A percentile compares a stretch with the other conserved stretches of the same genome.
Evolutionary conservation across 768 basidiomycete genomes (phyloP).

Genomic region (Leucocoprinus sp.): DNA sequence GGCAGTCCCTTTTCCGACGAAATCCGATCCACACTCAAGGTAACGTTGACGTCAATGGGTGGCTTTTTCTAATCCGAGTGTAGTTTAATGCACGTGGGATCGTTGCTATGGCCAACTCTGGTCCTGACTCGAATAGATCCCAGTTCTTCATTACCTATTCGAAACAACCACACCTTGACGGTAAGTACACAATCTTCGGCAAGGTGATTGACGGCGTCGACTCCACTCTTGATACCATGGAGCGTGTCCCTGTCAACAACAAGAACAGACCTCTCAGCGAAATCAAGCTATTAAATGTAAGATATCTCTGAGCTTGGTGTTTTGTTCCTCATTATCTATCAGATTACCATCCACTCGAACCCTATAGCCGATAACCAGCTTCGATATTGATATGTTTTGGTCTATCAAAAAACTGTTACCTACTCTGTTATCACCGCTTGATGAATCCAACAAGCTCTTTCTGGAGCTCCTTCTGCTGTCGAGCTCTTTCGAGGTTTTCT

Average conservation of each 20-base stretch:
- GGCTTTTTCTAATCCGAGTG: slow-evolving; percentile 18
- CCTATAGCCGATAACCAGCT: slow-evolving; percentile 80
- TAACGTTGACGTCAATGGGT: slow-evolving; percentile 25
- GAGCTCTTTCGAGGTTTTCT: slow-evolving; percentile 76
- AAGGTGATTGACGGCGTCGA: slow-evolving; percentile 99
- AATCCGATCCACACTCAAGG: slow-evolving; percentile 89
- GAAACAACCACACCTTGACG: slow-evolving; percentile 91
- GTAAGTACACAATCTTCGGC: slow-evolving; percentile 91
- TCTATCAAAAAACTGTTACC: not conserved
- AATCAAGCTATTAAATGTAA: slow-evolving; percentile 74
- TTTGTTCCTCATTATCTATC: slow-evolving; percentile 12
- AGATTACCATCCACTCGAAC: slow-evolving; percentile 91
- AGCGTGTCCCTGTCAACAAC: slow-evolving; percentile 80
- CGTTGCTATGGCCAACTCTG: slow-evolving; percentile 97
- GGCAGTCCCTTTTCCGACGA: slow-evolving; percentile 89
- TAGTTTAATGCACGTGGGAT: slow-evolving; percentile 95
- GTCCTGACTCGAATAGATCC: slow-evolving; percentile 87
- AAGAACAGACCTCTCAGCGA: slow-evolving; percentile 86
- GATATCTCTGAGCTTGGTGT: slow-evolving; percentile 19
- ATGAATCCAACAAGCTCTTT: slow-evolving; percentile 86
- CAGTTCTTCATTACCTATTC: slow-evolving; percentile 88
- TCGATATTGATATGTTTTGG: slow-evolving; percentile 17
- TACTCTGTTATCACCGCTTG: slow-evolving; percentile 40
- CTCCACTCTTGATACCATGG: slow-evolving; percentile 89
- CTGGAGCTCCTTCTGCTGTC: slow-evolving; percentile 77